Evolutionary conservation across 305 asterid species (phyloP), one percentile per base, ranked within the genome.

Genomic region (Solanum chacoense): DNA sequence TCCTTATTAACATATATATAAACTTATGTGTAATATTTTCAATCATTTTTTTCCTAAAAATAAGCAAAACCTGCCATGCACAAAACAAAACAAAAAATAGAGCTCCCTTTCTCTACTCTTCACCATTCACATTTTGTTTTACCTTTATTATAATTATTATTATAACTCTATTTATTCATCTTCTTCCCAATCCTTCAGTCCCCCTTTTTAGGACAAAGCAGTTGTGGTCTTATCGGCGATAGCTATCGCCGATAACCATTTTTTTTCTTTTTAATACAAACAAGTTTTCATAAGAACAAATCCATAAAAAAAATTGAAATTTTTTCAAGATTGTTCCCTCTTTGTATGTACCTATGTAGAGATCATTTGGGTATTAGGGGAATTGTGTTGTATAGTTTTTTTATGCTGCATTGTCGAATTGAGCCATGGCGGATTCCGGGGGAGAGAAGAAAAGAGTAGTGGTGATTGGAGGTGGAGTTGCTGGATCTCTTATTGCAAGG

Each of bases 391-490:
- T 24, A 1, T 13, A 12, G 18, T 16, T 42, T 80, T 79, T 16
- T 42, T 80, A 80, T 42, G 71, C 86, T 80, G 28, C 38, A 31
- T 65, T 12, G 31, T 59, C 34, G 85, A 45, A 45, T 87, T 71
- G 89, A 35, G 88, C 67, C 67, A 92, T 91, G 95, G 69, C 37
- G 38, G 88, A 89, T 88, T 84, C 85, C 29, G 37, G 13, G 59
- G 93, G 88, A 87, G 93, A 91, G 85, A 93, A 91, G 93, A 95
- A 94, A 92, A 90, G 89, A 87, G 98, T 95, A 80, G 98, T 90
- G 90, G 94, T 96, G 34, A 91, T 97, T 67, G 99, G 98, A 84
- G 99, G 99, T 85, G 99, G 99, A 84, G 93, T 93, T 8, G 98
- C 93, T 20, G 99, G 99, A 59, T 92, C 97, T 40, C 77, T 93